Evolutionary conservation across 345 rosid species (phyloP).

Genomic region (Kandelia obovata): DNA sequence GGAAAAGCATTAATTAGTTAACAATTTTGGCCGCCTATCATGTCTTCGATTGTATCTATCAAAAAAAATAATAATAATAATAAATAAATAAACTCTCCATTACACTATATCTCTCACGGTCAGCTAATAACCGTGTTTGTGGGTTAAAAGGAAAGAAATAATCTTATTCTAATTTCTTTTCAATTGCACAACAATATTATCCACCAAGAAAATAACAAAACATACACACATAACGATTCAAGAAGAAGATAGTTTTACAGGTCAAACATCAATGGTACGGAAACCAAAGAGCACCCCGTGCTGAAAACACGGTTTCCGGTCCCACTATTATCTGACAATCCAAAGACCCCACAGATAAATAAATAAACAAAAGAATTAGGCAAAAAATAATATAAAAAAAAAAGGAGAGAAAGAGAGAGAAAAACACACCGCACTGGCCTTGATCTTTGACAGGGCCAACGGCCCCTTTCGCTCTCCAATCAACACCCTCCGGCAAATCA

Average conservation of each 20-base stretch:
- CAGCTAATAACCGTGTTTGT: no score
- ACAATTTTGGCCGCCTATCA: no score
- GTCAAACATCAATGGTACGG: not conserved
- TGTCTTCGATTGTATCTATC: no score
- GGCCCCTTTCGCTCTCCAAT: constrained; percentile 31
- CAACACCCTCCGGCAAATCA: constrained; percentile 22
- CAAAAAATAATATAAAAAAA: not conserved
- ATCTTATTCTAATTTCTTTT: no score
- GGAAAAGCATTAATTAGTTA: no score
- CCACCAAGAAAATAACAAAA: not conserved
- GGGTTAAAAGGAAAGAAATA: no score
- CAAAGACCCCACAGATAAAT: not conserved
- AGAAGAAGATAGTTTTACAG: not conserved
- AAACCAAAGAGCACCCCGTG: no score
- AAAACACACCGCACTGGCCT: constrained; percentile 29
- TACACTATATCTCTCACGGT: no score
- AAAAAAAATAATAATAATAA: no score
- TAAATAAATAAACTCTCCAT: no score
- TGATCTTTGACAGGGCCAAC: constrained; percentile 27
- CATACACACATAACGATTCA: not conserved
- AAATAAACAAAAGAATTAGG: not conserved
- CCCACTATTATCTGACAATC: not conserved
- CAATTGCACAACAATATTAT: no score
- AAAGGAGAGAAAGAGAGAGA: not conserved
- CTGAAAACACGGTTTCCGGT: constrained; percentile 4